Evolutionary conservation across 441 rosid genomes (phyloP).

Genomic region (Aquilaria agallochum): DNA sequence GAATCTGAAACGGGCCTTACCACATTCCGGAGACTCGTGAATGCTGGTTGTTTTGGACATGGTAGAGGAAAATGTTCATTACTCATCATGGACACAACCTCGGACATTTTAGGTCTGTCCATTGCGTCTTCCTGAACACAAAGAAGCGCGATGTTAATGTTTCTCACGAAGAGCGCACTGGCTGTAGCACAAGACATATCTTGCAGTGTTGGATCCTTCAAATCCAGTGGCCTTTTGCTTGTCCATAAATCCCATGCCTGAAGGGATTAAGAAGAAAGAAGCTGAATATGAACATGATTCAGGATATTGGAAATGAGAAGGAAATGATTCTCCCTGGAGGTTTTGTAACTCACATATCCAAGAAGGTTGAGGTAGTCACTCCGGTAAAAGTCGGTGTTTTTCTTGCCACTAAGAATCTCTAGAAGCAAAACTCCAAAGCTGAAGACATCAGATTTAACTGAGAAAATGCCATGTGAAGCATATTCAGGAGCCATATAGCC

Average conservation of each 20-base stretch:
- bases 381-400: slow-evolving; percentile 21
- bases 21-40: slow-evolving; percentile 3
- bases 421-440: slow-evolving; percentile 14
- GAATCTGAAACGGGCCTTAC: not conserved
- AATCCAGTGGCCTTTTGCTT: slow-evolving; percentile 5
- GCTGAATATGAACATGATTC: not conserved
- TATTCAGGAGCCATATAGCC: slow-evolving; percentile 20
- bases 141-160: slow-evolving; percentile 18
- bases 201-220: not conserved
- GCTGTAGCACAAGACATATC: not conserved
- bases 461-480: slow-evolving; percentile 10
- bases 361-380: slow-evolving; percentile 18
- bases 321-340: not conserved
- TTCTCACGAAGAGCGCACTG: not conserved
- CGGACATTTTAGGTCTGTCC: slow-evolving; percentile 16
- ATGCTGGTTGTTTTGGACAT: slow-evolving; percentile 15
- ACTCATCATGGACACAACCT: slow-evolving; percentile 19
- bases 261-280: not conserved
- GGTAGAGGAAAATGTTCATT: slow-evolving; percentile 12
- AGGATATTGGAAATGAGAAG: not conserved
- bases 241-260: slow-evolving; percentile 16
- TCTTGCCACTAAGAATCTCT: slow-evolving; percentile 22
- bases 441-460: slow-evolving; percentile 12
- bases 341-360: slow-evolving; percentile 7
- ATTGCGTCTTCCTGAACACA: slow-evolving; percentile 17